These are phyloP conservation scores for Secale cereale DNA, from an alignment of 176 grass and related monocot species.

Conservation along the genomic window DNA sequence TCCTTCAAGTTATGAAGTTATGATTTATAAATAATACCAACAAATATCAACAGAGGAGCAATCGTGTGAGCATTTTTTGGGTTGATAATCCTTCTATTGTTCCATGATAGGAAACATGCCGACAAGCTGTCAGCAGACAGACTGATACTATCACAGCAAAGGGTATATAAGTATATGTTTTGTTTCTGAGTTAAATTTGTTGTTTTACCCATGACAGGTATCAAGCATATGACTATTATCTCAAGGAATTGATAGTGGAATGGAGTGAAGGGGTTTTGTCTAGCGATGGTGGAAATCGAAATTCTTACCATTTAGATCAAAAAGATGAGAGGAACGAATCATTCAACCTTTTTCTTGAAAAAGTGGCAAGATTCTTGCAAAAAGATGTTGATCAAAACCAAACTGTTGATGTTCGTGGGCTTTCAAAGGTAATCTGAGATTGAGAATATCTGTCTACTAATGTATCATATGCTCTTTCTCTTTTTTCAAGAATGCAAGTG, in stretches of 20 bases:
- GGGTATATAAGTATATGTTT: not conserved
- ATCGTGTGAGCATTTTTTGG: not conserved
- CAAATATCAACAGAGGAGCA: not conserved
- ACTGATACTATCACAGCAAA: not conserved
- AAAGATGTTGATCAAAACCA: constrained; percentile 69
- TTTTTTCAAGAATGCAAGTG: not conserved
- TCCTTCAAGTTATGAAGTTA: constrained; percentile 8
- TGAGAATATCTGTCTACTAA: not conserved
- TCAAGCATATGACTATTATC: constrained; percentile 79
- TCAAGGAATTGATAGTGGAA: constrained; percentile 88
- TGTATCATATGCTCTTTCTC: not conserved
- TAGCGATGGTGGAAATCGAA: constrained; percentile 40
- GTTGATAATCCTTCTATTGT: constrained; percentile 12
- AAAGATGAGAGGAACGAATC: constrained; percentile 51
- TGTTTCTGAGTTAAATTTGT: constrained; percentile 13
- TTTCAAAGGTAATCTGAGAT: constrained; percentile 67
- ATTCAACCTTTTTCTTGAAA: constrained; percentile 72
- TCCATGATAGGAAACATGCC: constrained; percentile 9
- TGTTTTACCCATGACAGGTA: constrained; percentile 44
- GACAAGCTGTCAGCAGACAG: not conserved
- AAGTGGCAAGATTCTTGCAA: constrained; percentile 84
- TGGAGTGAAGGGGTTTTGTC: constrained; percentile 95
- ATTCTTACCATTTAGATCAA: constrained; percentile 33
- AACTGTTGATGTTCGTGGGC: constrained; percentile 80
- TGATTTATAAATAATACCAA: constrained; percentile 5